Conservation (phyloP, 1,284 basidiomycete genomes). For the Cutaneotrichosporon mucoides region DNA sequence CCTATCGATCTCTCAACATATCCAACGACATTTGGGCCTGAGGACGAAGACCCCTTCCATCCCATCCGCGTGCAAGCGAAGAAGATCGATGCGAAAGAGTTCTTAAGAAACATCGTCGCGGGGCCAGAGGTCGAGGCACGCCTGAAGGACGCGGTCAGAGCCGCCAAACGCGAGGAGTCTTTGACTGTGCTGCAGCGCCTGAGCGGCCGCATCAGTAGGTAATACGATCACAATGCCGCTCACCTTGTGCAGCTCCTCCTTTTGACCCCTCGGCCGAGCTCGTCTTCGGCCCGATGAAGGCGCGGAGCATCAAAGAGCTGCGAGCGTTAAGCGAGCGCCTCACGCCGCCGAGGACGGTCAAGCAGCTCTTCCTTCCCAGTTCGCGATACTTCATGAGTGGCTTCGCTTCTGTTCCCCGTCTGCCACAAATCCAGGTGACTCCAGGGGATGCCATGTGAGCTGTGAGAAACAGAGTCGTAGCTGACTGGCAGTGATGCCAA, state of each 20-base stretch:
- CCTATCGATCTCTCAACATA: conserved; percentile 3
- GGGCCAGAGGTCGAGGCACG: background rate
- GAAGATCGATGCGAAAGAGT: background rate
- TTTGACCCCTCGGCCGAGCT: no score
- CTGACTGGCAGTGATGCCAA: background rate
- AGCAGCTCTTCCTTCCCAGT: conserved; percentile 4
- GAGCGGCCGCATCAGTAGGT: background rate
- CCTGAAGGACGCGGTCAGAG: background rate
- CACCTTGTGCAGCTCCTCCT: no score
- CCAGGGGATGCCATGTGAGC: conserved; percentile 1
- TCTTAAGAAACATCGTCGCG: background rate
- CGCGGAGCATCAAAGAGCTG: background rate
- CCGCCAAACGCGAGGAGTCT: background rate
- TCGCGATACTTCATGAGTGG: conserved; percentile 3
- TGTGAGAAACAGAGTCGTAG: background rate
- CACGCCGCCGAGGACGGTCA: background rate
- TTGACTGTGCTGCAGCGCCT: background rate
- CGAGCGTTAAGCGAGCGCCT: background rate
- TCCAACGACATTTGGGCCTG: conserved; percentile 11
- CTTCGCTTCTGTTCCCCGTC: background rate
- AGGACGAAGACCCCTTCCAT: conserved; percentile 9
- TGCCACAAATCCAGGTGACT: background rate
- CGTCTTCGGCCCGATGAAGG: background rate
- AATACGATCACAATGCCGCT: no score
- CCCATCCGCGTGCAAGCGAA: background rate